Evolutionary conservation across 2,329 filamentous ascomycete species (phyloP).

Genomic region (Fusarium transvaalense): DNA sequence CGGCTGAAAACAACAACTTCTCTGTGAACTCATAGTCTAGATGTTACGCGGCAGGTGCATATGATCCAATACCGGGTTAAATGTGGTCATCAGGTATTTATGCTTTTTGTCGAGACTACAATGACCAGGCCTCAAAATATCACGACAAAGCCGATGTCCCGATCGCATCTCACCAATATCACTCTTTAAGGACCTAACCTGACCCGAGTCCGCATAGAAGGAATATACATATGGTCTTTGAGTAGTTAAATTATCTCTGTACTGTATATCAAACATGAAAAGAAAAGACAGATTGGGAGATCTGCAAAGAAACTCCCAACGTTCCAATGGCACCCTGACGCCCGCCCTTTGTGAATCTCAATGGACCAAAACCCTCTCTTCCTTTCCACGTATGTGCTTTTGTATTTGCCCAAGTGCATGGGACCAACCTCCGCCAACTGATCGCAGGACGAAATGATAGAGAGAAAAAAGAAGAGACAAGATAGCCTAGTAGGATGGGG

Average conservation of each 20-base stretch:
- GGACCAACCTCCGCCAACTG: constrained; percentile 26
- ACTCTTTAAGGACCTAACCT: background rate
- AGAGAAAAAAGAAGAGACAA: constrained; percentile 21
- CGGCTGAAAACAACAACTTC: too few relatives aligned
- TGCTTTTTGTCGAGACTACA: too few relatives aligned
- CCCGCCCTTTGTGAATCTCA: constrained; percentile 45
- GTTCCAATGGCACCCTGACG: constrained; percentile 48
- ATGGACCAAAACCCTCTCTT: constrained; percentile 39
- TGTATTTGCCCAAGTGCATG: constrained; percentile 32
- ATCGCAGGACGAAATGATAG: constrained; percentile 30
- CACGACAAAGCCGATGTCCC: background rate
- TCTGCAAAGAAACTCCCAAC: constrained; percentile 29
- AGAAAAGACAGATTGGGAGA: constrained; percentile 28
- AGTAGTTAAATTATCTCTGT: constrained; percentile 32
- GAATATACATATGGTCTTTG: constrained; percentile 22
- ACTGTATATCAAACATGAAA: constrained; percentile 33
- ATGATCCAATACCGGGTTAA: too few relatives aligned
- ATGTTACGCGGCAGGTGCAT: too few relatives aligned
- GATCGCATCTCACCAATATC: background rate
- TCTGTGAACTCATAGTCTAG: too few relatives aligned
- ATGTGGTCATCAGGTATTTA: too few relatives aligned
- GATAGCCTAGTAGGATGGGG: constrained; percentile 27
- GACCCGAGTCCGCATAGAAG: background rate
- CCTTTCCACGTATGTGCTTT: constrained; percentile 32
- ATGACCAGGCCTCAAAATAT: background rate